These are phyloP conservation scores for Diplogelasinospora grovesii DNA, from an alignment of 495 filamentous ascomycete species.

Conservation along the genomic window DNA sequence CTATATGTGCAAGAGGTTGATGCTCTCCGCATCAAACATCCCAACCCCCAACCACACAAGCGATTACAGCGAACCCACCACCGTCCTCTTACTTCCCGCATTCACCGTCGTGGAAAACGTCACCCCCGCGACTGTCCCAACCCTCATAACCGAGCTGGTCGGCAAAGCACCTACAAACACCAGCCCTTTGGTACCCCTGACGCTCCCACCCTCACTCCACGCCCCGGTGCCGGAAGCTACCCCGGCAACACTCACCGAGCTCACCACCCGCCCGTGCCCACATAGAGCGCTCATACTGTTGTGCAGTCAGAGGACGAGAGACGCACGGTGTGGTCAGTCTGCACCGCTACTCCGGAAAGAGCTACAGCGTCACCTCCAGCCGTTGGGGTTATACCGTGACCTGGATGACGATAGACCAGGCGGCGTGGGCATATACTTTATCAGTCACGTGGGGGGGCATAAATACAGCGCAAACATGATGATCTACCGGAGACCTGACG, in stretches of 20 bases:
- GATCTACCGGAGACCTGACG: constrained; percentile 68
- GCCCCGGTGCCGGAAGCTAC: constrained; percentile 46
- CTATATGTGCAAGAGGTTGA: constrained; percentile 78
- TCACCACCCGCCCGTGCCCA: constrained; percentile 64
- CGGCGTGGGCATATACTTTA: constrained; percentile 91
- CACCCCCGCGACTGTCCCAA: constrained; percentile 64
- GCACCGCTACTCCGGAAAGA: constrained; percentile 82
- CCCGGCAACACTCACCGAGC: constrained; percentile 27
- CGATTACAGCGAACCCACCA: constrained; percentile 62
- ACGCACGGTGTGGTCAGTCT: constrained; percentile 89
- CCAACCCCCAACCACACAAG: constrained; percentile 57
- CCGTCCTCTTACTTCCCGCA: constrained; percentile 77
- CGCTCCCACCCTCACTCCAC: constrained; percentile 35
- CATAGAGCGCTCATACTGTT: constrained; percentile 85
- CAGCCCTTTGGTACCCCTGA: constrained; percentile 51
- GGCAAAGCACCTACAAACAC: constrained; percentile 67
- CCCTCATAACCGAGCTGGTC: constrained; percentile 66
- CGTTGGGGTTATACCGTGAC: constrained; percentile 78
- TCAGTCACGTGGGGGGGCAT: constrained; percentile 92
- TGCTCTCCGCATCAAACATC: constrained; percentile 93
- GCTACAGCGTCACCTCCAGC: constrained; percentile 82
- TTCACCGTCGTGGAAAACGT: constrained; percentile 85
- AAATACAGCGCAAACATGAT: constrained; percentile 91
- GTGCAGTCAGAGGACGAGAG: constrained; percentile 87
- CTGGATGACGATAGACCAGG: constrained; percentile 78